Percentiles rank a stretch among this genome's conserved stretches.
Conservation (phyloP, 139 green algal species). For the Chlamydomonas eustigma region DNA sequence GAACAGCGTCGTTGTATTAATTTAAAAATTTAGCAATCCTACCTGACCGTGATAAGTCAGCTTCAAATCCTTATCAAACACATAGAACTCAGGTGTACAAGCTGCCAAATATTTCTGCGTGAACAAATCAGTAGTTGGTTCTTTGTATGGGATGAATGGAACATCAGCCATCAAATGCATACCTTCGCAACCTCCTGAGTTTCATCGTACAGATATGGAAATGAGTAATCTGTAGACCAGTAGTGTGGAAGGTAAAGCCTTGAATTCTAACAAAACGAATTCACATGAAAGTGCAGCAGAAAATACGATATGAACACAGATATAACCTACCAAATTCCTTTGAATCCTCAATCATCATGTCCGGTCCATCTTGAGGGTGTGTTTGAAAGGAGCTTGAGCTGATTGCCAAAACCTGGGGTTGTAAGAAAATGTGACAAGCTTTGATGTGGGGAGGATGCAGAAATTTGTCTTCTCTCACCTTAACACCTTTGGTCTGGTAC, state of each 20-base stretch:
- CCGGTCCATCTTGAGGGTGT: slow-evolving; percentile 63
- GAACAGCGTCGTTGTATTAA: background rate
- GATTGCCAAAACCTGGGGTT: no score
- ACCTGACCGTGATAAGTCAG: slow-evolving; percentile 78
- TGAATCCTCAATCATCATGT: slow-evolving; percentile 57
- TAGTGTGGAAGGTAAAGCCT: slow-evolving; percentile 20
- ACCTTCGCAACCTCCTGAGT: slow-evolving; percentile 69
- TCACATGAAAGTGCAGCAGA: background rate
- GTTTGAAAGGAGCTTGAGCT: slow-evolving; percentile 62
- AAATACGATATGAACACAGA: background rate
- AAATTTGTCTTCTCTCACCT: no score
- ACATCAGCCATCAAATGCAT: background rate
- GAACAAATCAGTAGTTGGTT: background rate
- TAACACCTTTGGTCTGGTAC: slow-evolving; percentile 52
- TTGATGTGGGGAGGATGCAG: no score
- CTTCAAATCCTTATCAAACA: slow-evolving; percentile 54
- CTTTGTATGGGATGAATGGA: background rate
- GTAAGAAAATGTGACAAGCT: no score
- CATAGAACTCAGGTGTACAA: slow-evolving; percentile 75
- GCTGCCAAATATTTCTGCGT: slow-evolving; percentile 45
- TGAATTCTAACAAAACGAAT: no score
- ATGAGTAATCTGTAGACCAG: slow-evolving; percentile 46
- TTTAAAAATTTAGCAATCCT: background rate
- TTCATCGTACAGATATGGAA: slow-evolving; percentile 62
- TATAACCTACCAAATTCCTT: background rate